Evolutionary conservation across 345 rosid genomes (phyloP).

Genomic region (Bretschneidera sinensis): DNA sequence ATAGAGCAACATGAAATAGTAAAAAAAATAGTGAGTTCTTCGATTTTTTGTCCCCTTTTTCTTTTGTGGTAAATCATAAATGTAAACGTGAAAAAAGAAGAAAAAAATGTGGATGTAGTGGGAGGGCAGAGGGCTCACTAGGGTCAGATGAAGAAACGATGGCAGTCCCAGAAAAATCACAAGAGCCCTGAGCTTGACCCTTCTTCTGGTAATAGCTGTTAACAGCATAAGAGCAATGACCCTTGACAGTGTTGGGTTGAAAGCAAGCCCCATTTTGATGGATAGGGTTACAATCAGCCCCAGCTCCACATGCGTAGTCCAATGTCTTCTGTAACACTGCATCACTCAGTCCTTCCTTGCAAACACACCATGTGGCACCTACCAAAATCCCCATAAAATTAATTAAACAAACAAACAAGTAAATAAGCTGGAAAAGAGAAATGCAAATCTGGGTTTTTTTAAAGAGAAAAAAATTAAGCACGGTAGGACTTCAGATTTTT

Average conservation of each 20-base stretch:
- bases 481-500: neutral
- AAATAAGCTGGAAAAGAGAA: too few species aligned
- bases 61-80: neutral
- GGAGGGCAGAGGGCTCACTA: slow-evolving; percentile 43
- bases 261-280: slow-evolving; percentile 57
- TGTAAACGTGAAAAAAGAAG: slow-evolving; percentile 10
- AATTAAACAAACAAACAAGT: slow-evolving; percentile 1
- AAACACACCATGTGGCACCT: slow-evolving; percentile 83
- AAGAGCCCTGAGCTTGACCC: slow-evolving; percentile 62
- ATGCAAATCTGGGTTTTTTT: too few species aligned
- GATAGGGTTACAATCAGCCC: slow-evolving; percentile 80
- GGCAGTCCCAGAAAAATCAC: slow-evolving; percentile 83
- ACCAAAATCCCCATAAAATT: slow-evolving; percentile 7
- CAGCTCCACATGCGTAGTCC: slow-evolving; percentile 95
- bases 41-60: neutral
- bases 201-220: slow-evolving; percentile 88
- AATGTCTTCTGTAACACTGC: slow-evolving; percentile 61
- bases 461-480: neutral
- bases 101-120: neutral
- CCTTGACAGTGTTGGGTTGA: slow-evolving; percentile 64
- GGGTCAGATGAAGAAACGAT: slow-evolving; percentile 45
- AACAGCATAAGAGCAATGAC: slow-evolving; percentile 84
- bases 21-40: neutral
- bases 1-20: slow-evolving; percentile 12
- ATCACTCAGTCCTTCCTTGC: slow-evolving; percentile 58